These are phyloP conservation scores for Plasmodium cynomolgi DNA, from an alignment of 169 alveolate species.

Conservation along the genomic window DNA sequence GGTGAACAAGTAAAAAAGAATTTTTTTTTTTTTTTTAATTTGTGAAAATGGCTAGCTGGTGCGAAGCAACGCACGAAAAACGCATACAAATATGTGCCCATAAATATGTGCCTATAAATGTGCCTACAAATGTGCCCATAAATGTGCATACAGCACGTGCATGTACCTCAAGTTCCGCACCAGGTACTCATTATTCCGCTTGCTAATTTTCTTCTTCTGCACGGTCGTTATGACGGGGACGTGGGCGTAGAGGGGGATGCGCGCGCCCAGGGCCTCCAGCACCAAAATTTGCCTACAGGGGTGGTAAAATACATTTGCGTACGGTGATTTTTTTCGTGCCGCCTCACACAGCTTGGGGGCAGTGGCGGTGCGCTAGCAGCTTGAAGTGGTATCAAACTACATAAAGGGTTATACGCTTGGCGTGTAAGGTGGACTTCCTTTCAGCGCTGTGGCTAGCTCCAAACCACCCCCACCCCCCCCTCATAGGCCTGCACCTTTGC, in stretches of 20 bases:
- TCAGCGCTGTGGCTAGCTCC: background rate
- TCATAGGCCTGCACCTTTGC: background rate
- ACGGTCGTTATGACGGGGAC: conserved; percentile 61
- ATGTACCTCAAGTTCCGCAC: conserved; percentile 54
- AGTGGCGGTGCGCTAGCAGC: background rate
- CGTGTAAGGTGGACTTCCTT: background rate
- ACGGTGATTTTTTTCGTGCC: background rate
- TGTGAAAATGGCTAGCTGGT: background rate
- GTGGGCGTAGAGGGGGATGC: conserved; percentile 76
- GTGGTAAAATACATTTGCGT: background rate
- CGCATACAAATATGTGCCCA: background rate
- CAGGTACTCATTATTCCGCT: conserved; percentile 72
- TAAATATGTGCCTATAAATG: background rate
- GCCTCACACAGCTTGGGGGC: background rate
- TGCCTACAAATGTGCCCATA: background rate
- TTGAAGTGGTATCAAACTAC: background rate
- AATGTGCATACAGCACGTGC: background rate
- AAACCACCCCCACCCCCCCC: background rate
- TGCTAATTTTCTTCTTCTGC: conserved; percentile 76
- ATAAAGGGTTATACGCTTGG: background rate
- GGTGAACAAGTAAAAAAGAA: background rate
- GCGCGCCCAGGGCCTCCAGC: conserved; percentile 73
- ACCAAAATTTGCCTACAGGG: conserved; percentile 65
- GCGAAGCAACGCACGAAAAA: background rate
- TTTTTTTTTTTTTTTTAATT: background rate